phyloP scores from a whole-genome alignment of 2,329 filamentous ascomycete genomes.

The Neophaeococcomyces aloes region DNA sequence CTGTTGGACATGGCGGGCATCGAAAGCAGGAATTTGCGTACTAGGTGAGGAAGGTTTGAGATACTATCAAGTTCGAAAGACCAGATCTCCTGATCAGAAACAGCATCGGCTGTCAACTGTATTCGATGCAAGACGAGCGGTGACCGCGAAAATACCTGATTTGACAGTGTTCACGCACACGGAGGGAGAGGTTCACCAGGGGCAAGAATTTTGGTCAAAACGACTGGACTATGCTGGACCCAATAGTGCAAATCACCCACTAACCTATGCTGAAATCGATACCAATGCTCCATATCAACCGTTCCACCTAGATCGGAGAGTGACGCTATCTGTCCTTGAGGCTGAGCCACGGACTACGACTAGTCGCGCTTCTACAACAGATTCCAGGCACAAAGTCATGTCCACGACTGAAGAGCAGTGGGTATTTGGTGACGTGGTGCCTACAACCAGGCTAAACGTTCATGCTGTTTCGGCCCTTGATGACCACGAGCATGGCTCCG shows the following conservation, averaged over 20 bases:
- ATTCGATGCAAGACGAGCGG: slow-evolving; percentile 20
- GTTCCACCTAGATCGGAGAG: slow-evolving; percentile 82
- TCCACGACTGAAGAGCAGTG: slow-evolving; percentile 29
- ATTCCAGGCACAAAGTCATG: slow-evolving; percentile 9
- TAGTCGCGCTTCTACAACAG: slow-evolving; percentile 18
- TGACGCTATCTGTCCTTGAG: slow-evolving; percentile 61
- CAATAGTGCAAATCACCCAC: slow-evolving; percentile 38
- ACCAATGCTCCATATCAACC: slow-evolving; percentile 92
- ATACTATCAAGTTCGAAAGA: slow-evolving; percentile 21
- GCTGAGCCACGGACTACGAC: slow-evolving; percentile 23
- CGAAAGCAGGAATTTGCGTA: slow-evolving; percentile 32
- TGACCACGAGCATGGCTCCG: slow-evolving; percentile 8
- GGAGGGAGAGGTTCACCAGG: slow-evolving; percentile 12
- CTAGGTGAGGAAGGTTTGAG: slow-evolving; percentile 35
- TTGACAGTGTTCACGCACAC: slow-evolving; percentile 2
- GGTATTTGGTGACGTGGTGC: slow-evolving; percentile 45
- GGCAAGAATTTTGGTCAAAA: slow-evolving; percentile 32
- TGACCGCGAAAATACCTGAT: slow-evolving; percentile 13
- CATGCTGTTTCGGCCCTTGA: slow-evolving; percentile 40
- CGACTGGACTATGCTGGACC: slow-evolving; percentile 34
- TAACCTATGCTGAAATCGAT: slow-evolving; percentile 80
- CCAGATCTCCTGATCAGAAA: slow-evolving; percentile 16
- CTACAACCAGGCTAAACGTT: slow-evolving; percentile 38
- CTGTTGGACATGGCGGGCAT: slow-evolving; percentile 35
- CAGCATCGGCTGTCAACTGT: slow-evolving; percentile 25